These are phyloP conservation scores for Melanopsichium pennsylvanicum DNA, from an alignment of 1,284 basidiomycete species.

Conservation along the genomic window DNA sequence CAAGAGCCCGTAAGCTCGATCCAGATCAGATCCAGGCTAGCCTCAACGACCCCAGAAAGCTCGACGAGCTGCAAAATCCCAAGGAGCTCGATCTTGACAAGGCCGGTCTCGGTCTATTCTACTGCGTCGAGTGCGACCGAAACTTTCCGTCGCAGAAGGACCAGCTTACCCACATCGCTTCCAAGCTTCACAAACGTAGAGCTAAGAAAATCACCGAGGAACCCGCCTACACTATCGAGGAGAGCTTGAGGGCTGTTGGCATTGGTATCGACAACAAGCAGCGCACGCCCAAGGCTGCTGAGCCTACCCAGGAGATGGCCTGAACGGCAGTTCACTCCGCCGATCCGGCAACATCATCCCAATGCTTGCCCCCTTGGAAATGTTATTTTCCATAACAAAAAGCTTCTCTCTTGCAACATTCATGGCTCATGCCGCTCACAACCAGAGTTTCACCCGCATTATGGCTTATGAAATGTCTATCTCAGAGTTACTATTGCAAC, in stretches of 20 bases:
- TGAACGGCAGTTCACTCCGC: too few relatives aligned
- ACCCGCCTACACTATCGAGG: conserved; percentile 61
- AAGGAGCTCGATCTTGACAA: conserved; percentile 61
- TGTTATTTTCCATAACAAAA: too few relatives aligned
- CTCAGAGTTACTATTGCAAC: too few relatives aligned
- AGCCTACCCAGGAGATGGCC: conserved; percentile 20
- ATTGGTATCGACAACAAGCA: conserved; percentile 62
- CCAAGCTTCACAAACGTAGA: conserved; percentile 63
- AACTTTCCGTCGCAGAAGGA: conserved; percentile 61
- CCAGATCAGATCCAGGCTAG: conserved; percentile 62
- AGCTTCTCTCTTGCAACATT: too few relatives aligned
- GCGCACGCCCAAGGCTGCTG: conserved; percentile 26
- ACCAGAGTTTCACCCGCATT: not conserved
- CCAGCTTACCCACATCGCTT: conserved; percentile 55
- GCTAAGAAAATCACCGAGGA: conserved; percentile 61
- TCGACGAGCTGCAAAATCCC: conserved; percentile 54
- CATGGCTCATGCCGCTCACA: too few relatives aligned
- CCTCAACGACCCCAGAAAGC: conserved; percentile 52
- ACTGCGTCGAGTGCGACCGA: conserved; percentile 65
- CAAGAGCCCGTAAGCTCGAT: conserved; percentile 63
- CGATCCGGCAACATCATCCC: too few relatives aligned
- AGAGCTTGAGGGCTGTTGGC: conserved; percentile 58
- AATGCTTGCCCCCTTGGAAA: too few relatives aligned
- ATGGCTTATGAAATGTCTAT: too few relatives aligned
- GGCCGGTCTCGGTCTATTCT: conserved; percentile 65